phyloP scores from a whole-genome alignment of 2,329 filamentous ascomycete genomes.

The Zasmidium angulare region DNA sequence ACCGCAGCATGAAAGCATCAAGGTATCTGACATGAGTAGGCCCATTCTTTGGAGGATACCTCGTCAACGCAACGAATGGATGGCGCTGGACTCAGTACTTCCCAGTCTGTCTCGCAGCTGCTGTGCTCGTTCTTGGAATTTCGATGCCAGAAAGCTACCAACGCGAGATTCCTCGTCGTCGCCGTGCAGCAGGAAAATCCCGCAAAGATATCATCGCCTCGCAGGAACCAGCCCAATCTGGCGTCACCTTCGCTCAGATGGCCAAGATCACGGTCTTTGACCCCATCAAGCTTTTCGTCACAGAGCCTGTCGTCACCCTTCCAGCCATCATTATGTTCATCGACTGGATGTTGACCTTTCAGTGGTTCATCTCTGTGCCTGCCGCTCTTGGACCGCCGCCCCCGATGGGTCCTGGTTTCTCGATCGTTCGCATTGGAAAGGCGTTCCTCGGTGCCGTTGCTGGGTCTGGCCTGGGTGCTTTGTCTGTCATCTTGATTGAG shows the following conservation, averaged over 20 bases:
- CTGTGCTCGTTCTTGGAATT: constrained; percentile 32
- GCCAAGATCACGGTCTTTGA: constrained; percentile 26
- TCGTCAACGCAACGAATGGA: constrained; percentile 24
- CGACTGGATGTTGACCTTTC: constrained; percentile 33
- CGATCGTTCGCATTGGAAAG: constrained; percentile 30
- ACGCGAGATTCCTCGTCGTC: constrained; percentile 30
- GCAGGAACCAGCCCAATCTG: constrained; percentile 24
- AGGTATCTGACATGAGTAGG: constrained; percentile 15
- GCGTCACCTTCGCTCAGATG: constrained; percentile 26
- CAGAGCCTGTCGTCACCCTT: constrained; percentile 32
- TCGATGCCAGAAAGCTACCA: constrained; percentile 36
- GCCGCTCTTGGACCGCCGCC: constrained; percentile 23
- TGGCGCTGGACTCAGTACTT: constrained; percentile 39
- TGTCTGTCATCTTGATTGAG: constrained; percentile 32
- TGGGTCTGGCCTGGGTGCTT: constrained; percentile 30
- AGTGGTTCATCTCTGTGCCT: constrained; percentile 36
- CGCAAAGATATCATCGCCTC: constrained; percentile 1
- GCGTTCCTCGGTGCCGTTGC: constrained; percentile 36
- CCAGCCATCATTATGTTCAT: constrained; percentile 28
- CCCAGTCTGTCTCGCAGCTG: constrained; percentile 32
- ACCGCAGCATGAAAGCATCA: background rate
- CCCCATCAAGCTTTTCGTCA: constrained; percentile 26
- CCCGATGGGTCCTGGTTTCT: constrained; percentile 31
- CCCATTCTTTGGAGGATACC: constrained; percentile 30
- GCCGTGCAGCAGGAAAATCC: background rate